Percentiles rank a stretch among this genome's conserved stretches.
These are phyloP conservation scores for Conringia planisiliqua DNA, from an alignment of 345 rosid genomes.

Conservation along the genomic window DNA sequence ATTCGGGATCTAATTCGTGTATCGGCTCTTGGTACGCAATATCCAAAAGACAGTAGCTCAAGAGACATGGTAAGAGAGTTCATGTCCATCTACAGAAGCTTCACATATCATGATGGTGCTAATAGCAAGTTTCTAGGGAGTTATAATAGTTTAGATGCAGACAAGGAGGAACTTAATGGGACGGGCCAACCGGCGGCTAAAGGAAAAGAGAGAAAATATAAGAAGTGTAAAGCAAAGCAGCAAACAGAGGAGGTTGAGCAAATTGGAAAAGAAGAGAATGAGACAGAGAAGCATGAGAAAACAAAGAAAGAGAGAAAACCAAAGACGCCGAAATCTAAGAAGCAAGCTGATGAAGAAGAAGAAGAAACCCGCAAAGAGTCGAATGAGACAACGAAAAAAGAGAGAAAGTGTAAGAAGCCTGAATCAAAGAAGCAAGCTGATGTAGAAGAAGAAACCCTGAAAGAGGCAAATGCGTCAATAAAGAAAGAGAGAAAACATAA, in stretches of 20 bases:
- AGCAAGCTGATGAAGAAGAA: slow-evolving; percentile 10
- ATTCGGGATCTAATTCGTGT: slow-evolving; percentile 47
- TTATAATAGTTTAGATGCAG: slow-evolving; percentile 29
- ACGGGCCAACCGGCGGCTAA: slow-evolving; percentile 5
- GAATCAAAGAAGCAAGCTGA: neutral
- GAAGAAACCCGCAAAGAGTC: slow-evolving; percentile 15
- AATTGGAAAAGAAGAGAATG: slow-evolving; percentile 22
- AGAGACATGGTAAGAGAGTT: slow-evolving; percentile 48
- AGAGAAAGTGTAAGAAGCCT: slow-evolving; percentile 1
- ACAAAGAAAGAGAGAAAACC: slow-evolving; percentile 5
- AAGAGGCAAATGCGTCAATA: slow-evolving; percentile 10
- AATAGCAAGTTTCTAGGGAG: slow-evolving; percentile 34
- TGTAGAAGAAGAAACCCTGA: neutral
- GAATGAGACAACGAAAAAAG: slow-evolving; percentile 8
- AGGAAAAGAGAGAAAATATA: neutral
- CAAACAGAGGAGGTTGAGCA: slow-evolving; percentile 19
- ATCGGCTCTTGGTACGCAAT: slow-evolving; percentile 48
- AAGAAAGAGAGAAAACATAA: neutral
- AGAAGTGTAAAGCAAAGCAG: slow-evolving; percentile 3
- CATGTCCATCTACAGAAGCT: slow-evolving; percentile 60
- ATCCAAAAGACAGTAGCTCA: slow-evolving; percentile 34
- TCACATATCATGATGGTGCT: slow-evolving; percentile 43
- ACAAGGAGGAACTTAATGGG: slow-evolving; percentile 30
- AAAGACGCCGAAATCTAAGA: neutral
- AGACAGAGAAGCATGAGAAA: slow-evolving; percentile 9